Base-by-base conservation (phyloP, 2,329 filamentous ascomycete species). In the Xylaria sp. region DNA sequence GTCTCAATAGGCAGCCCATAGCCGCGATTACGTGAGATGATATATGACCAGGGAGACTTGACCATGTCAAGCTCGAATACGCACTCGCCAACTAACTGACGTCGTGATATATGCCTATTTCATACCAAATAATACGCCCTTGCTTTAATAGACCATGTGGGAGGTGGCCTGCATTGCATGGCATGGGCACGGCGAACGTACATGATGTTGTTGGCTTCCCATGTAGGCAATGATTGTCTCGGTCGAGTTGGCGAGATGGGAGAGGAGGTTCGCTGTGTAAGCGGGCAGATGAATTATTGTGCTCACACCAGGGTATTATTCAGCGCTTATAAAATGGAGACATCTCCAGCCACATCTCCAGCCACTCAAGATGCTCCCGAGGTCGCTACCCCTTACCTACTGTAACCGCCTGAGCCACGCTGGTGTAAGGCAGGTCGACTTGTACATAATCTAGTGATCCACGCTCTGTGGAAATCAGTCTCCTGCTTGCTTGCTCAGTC, bases 291-390 rank as follows among this genome's bases (percentile, higher is more conserved):
- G 10, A 9, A 23, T 48, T 55, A 25, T 28, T 7, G 36, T 28
- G 25, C 10, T n/a, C 10, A 25, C 13, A 8, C 28, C 13, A 48
- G 20, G 23, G 25, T 31, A 62, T 69, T 62, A 69, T 65, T 69
- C 67, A 69, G 67, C 64, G 64, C 59, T 69, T 69, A 69, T 60
- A 46, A 60, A 54, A 25, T 48, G 55, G 64, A 58, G 9, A 41
- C 9, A n/a, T 13, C 54, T 12, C 46, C 56, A 63, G 69, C 69
- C 62, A 66, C 68, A 48, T 7, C n/a, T 23, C 20, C 60, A 62
- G 64, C 68, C 67, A 67, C 64, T 41, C 23, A 20, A 41, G 28
- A 25, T 36, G 9, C 46, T 39, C 18, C 7, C 48, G n/a, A n/a
- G n/a, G n/a, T n/a, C n/a, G n/a, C n/a, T n/a, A n/a, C n/a, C n/a